Evolutionary conservation across 345 rosid genomes (phyloP).

Genomic region (Populus tremula): DNA sequence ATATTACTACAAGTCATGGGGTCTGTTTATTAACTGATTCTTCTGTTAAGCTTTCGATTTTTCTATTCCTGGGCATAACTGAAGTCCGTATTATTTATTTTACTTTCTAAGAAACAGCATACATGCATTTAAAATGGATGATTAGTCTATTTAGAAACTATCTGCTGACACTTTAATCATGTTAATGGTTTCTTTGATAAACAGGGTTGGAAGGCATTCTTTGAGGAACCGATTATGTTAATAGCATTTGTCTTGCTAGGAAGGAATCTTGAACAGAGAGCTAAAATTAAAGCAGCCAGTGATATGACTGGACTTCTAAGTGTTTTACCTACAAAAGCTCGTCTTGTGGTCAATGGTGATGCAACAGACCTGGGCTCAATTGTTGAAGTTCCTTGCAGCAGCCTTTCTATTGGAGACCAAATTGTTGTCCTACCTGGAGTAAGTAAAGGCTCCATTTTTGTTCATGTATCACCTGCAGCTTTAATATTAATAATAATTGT

Average conservation of each 20-base stretch:
- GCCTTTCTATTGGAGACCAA: conserved; percentile 82
- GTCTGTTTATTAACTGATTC: not conserved
- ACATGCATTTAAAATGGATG: conserved; percentile 1
- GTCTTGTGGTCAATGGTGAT: conserved; percentile 66
- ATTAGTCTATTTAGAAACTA: conserved; percentile 11
- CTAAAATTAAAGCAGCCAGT: conserved; percentile 94
- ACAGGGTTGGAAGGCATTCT: conserved; percentile 97
- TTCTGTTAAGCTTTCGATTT: not conserved
- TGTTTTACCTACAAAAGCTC: conserved; percentile 89
- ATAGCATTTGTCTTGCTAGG: conserved; percentile 92
- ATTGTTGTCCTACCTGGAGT: conserved; percentile 91
- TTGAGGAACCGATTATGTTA: conserved; percentile 95
- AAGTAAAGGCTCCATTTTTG: conserved; percentile 40
- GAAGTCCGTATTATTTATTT: not conserved
- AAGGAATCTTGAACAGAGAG: conserved; percentile 97
- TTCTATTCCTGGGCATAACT: not conserved
- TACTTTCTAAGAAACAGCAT: conserved; percentile 1
- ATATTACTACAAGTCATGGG: too few relatives aligned
- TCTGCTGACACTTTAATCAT: conserved; percentile 14
- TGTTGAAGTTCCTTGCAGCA: conserved; percentile 82
- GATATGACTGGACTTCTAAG: conserved; percentile 94
- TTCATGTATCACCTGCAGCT: conserved; percentile 8
- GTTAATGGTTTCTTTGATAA: conserved; percentile 21
- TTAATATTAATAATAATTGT: conserved; percentile 6
- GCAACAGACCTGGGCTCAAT: conserved; percentile 38